Conservation (phyloP, 768 basidiomycete species). For the Gloeophyllum trabeum region DNA sequence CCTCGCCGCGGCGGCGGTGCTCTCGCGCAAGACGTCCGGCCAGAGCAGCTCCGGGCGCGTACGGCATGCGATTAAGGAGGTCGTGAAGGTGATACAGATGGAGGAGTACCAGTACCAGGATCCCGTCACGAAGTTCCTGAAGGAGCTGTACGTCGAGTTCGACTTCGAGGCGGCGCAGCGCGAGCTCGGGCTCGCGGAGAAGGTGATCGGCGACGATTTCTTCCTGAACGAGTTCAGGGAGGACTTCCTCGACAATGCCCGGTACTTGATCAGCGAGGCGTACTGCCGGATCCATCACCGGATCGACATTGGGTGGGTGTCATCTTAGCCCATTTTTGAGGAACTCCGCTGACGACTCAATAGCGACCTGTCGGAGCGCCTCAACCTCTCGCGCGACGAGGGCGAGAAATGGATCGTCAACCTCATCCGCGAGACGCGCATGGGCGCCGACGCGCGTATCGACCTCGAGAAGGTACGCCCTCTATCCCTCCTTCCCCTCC, state of each 20-base stretch:
- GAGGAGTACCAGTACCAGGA: conserved; percentile 96
- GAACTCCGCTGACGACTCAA: background rate
- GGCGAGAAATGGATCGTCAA: conserved; percentile 99
- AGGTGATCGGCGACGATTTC: conserved; percentile 84
- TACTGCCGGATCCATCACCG: conserved; percentile 96
- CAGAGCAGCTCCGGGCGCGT: conserved; percentile 55
- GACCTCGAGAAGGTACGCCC: conserved; percentile 80
- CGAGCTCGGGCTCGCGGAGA: conserved; percentile 66
- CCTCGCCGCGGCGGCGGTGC: conserved; percentile 85
- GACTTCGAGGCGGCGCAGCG: conserved; percentile 93
- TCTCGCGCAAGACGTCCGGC: conserved; percentile 63
- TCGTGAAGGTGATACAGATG: conserved; percentile 88
- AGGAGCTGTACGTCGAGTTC: conserved; percentile 90
- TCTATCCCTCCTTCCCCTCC: conserved; percentile 8
- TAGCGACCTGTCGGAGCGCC: conserved; percentile 85
- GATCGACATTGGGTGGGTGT: conserved; percentile 71
- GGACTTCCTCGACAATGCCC: conserved; percentile 93
- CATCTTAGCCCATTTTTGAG: background rate
- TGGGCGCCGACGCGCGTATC: conserved; percentile 96
- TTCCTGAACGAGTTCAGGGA: conserved; percentile 86
- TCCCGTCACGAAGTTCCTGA: conserved; percentile 87
- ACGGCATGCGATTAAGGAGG: conserved; percentile 80
- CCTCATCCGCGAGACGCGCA: conserved; percentile 92
- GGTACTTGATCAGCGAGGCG: conserved; percentile 93
- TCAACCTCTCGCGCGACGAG: conserved; percentile 89